phyloP scores from a whole-genome alignment of 116 monocot genomes.

The Posidonia oceanica region DNA sequence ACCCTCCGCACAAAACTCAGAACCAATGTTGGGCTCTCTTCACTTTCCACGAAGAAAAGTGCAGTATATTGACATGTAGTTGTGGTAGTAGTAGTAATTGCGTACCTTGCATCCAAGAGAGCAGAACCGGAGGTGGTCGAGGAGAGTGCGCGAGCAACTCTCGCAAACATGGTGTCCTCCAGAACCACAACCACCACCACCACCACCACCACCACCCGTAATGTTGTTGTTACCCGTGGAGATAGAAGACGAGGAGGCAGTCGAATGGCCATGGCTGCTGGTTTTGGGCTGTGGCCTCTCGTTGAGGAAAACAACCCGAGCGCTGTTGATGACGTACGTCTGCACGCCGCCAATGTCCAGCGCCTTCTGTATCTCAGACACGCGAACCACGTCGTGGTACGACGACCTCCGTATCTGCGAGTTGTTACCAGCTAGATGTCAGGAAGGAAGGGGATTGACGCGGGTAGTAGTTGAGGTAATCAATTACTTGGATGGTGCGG shows the following conservation, averaged over 20 bases:
- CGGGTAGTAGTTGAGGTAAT: not conserved
- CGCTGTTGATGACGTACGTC: constrained; percentile 98
- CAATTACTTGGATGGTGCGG: constrained; percentile 58
- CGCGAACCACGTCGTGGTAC: constrained; percentile 93
- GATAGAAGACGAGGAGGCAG: not conserved
- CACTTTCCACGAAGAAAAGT: no score
- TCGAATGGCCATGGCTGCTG: constrained; percentile 3
- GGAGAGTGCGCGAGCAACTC: constrained; percentile 67
- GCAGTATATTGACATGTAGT: no score
- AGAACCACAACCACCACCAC: constrained; percentile 7
- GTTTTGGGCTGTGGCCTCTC: constrained; percentile 84
- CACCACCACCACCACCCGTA: constrained; percentile 8
- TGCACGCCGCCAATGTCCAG: constrained; percentile 85
- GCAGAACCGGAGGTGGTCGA: constrained; percentile 92
- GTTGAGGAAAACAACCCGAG: constrained; percentile 85
- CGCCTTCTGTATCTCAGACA: constrained; percentile 66
- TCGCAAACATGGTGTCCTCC: constrained; percentile 58
- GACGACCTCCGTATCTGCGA: constrained; percentile 77
- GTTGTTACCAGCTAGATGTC: not conserved
- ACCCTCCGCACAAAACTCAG: not conserved
- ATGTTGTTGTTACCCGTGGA: not conserved
- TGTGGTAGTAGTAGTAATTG: not conserved
- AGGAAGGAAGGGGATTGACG: not conserved
- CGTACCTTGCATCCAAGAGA: constrained; percentile 89
- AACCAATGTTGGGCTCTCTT: no score